These are phyloP conservation scores for Diaporthe citrichinensis DNA, from an alignment of 2,329 filamentous ascomycete species.

Conservation along the genomic window DNA sequence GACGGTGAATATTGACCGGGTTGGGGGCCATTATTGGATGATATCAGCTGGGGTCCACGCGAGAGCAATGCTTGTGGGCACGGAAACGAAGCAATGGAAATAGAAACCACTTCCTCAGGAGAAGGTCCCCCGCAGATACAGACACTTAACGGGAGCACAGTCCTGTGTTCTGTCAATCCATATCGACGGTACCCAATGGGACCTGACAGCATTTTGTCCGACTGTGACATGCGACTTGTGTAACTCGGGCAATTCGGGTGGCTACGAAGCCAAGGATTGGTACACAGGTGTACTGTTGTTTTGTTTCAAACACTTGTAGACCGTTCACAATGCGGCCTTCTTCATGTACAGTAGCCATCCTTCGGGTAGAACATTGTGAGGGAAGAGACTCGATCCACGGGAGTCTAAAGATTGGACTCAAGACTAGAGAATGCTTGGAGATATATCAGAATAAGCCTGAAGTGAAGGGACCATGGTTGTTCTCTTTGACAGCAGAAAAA, in stretches of 20 bases:
- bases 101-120: neutral
- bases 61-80: neutral
- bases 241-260: neutral
- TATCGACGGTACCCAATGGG: neutral
- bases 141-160: no score
- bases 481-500: neutral
- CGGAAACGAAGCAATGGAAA: neutral
- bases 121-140: neutral
- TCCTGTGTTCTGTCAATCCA: neutral
- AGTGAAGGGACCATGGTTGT: no score
- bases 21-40: no score
- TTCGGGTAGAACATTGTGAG: neutral
- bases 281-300: neutral
- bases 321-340: neutral
- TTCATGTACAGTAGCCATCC: neutral
- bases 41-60: no score
- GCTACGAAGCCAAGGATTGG: neutral
- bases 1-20: no score
- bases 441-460: neutral
- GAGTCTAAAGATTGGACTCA: fast-evolving
- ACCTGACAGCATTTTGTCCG: neutral
- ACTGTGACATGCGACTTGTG: neutral
- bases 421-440: neutral
- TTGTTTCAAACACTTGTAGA: neutral
- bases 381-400: neutral